Conservation (phyloP, 805 yeast species). For the Pichia sporocuriosa region DNA sequence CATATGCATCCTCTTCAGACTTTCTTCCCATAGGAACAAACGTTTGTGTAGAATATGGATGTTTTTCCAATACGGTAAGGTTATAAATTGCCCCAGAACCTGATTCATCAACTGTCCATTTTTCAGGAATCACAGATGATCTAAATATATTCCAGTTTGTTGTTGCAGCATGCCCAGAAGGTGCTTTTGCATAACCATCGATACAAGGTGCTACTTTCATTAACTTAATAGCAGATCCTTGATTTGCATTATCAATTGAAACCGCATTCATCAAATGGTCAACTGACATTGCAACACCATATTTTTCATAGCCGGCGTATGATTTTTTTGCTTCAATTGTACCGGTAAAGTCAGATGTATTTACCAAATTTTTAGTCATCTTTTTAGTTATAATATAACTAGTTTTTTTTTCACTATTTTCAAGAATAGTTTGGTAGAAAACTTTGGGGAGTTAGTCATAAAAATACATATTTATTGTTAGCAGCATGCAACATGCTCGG, state of each 20-base stretch:
- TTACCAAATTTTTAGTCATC: constrained; percentile 9
- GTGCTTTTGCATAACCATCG: constrained; percentile 42
- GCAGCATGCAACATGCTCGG: not conserved
- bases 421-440: too few relatives aligned
- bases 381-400: not conserved
- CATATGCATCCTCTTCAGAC: constrained; percentile 43
- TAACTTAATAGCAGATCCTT: constrained; percentile 86
- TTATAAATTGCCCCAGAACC: constrained; percentile 30
- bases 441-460: too few relatives aligned
- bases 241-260: constrained; percentile 58
- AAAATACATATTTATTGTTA: not conserved
- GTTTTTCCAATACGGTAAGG: constrained; percentile 77
- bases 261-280: constrained; percentile 55
- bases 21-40: constrained; percentile 82
- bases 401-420: too few relatives aligned
- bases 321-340: not conserved
- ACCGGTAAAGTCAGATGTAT: not conserved
- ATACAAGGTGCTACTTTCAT: constrained; percentile 63
- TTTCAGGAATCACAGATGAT: constrained; percentile 68
- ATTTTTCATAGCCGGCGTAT: constrained; percentile 48
- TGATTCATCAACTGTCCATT: constrained; percentile 29
- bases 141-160: constrained; percentile 82
- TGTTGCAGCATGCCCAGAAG: constrained; percentile 41
- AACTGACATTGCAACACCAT: constrained; percentile 75
- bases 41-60: constrained; percentile 83